Conservation (phyloP, 2,329 filamentous ascomycete species). For the Tolypocladium tundrense region DNA sequence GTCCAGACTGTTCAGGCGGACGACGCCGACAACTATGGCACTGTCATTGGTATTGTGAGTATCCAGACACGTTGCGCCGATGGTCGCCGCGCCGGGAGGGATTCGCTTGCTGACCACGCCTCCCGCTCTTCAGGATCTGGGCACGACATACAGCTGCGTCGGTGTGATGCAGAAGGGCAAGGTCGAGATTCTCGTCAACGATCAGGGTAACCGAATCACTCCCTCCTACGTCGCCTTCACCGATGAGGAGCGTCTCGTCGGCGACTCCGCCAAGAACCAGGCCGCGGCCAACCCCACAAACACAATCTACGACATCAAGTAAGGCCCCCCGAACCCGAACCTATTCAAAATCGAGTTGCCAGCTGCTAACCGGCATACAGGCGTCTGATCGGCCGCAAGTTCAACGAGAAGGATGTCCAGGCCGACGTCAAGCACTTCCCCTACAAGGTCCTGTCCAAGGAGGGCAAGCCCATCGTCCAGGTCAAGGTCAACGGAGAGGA, state of each 20-base stretch:
- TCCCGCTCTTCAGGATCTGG: conserved; percentile 50
- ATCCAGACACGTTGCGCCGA: background rate
- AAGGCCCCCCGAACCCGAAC: conserved; percentile 23
- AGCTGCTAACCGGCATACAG: conserved; percentile 28
- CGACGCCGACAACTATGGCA: conserved; percentile 70
- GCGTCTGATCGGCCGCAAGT: conserved; percentile 80
- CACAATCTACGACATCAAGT: conserved; percentile 79
- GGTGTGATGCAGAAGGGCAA: conserved; percentile 95
- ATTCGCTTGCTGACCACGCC: background rate
- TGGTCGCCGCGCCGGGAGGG: background rate
- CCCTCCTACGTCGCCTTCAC: conserved; percentile 94
- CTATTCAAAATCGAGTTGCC: background rate
- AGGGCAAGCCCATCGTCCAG: conserved; percentile 78
- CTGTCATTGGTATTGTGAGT: conserved; percentile 82
- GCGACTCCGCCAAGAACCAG: conserved; percentile 97
- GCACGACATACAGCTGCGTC: conserved; percentile 82
- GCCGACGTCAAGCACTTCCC: conserved; percentile 96
- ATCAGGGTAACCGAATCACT: conserved; percentile 94
- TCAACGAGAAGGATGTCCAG: conserved; percentile 76
- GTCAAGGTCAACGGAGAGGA: conserved; percentile 55
- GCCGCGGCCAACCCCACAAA: conserved; percentile 67
- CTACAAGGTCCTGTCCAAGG: conserved; percentile 84
- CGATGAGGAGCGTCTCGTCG: conserved; percentile 91
- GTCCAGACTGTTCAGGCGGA: conserved; percentile 66
- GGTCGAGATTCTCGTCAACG: conserved; percentile 91